Evolutionary conservation across 139 green algal genomes (phyloP), one percentile per base, ranked within the genome.

Genomic region (Haematococcus lacustris): DNA sequence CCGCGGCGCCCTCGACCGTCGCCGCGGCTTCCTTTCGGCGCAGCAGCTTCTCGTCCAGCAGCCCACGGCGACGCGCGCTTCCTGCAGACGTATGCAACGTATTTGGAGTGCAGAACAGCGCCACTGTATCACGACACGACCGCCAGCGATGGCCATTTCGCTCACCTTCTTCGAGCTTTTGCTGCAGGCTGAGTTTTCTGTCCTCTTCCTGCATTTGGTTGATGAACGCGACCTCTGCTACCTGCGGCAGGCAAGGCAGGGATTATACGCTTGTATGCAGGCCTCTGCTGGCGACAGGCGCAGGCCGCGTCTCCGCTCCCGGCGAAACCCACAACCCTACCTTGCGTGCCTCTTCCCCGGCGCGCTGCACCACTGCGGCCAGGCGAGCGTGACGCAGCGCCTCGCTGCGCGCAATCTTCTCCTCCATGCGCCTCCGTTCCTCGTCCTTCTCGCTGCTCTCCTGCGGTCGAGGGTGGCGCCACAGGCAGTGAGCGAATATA

Each of bases 181-280:
- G 76, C 70, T 83, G 78, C 68, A 90, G 78, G 30, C 50, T 62
- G 50, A 86, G 71, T 76, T 87, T 88, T 66, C 80, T 83, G 64
- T 85, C 82, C 68, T 83, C 68, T 61, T 83, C 74, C 69, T 78
- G 61, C 66, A 89, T 72, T 62, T 78, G 73, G 53, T 86, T 88
- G 73, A 90, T 90, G 79, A 90, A 88, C 0, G 80, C 67, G 21
- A 88, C 83, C 79, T 88, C 85, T 23, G 86, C 83, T 33, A 88
- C 71, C 76, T 74, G 65, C 30, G 5, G 9, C 17, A 66, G 3
- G 3, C 9, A 32, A 26, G 3, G 34, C 32, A 28, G 4, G 9
- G 57, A 30, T 64, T 64, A 17, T 28, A 53, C 17, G 47, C 47
- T 57, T 57, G 47, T 21, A 57, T 13, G 47, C 47, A 57, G 13